Percentiles rank a stretch among this genome's conserved stretches.
Conservation (phyloP, 2,329 filamentous ascomycete species). For the Phyllachora maydis region DNA sequence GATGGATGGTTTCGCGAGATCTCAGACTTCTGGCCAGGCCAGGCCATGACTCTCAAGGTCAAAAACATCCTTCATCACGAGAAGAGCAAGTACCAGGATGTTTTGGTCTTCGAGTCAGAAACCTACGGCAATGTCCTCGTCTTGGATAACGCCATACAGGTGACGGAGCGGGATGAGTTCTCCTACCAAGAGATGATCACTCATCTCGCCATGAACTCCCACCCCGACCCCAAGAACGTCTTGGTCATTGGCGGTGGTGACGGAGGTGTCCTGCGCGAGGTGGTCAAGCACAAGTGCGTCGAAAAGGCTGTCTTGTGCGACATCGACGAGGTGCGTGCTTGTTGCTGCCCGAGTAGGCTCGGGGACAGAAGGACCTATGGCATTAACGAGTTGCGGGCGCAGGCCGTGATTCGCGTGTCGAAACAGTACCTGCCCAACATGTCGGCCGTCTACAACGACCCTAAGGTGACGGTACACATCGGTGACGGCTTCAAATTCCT, state of each 20-base stretch:
- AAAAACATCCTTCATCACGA: conserved; percentile 97
- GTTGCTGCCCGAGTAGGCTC: too few relatives aligned
- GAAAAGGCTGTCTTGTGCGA: conserved; percentile 95
- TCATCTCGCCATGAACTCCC: conserved; percentile 93
- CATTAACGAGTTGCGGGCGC: conserved; percentile 2
- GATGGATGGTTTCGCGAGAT: conserved; percentile 99
- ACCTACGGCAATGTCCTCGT: conserved; percentile 93
- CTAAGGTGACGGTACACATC: conserved; percentile 79
- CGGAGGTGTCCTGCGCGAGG: conserved; percentile 90
- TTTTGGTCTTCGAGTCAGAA: conserved; percentile 95
- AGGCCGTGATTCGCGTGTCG: conserved; percentile 92
- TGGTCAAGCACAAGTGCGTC: conserved; percentile 96
- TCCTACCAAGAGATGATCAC: conserved; percentile 99
- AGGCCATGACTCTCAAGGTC: conserved; percentile 96
- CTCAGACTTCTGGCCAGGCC: conserved; percentile 97
- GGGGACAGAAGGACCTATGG: too few relatives aligned
- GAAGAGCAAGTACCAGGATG: conserved; percentile 98
- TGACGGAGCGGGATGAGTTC: conserved; percentile 97
- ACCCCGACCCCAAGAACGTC: conserved; percentile 96
- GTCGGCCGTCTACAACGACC: conserved; percentile 82
- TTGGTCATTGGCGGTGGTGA: conserved; percentile 96
- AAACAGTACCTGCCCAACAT: conserved; percentile 95
- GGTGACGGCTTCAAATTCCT: conserved; percentile 99
- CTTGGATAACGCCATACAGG: conserved; percentile 97
- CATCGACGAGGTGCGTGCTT: conserved; percentile 71